Conservation (phyloP, 179 eudicot genomes). For the Spinacia oleracea region DNA sequence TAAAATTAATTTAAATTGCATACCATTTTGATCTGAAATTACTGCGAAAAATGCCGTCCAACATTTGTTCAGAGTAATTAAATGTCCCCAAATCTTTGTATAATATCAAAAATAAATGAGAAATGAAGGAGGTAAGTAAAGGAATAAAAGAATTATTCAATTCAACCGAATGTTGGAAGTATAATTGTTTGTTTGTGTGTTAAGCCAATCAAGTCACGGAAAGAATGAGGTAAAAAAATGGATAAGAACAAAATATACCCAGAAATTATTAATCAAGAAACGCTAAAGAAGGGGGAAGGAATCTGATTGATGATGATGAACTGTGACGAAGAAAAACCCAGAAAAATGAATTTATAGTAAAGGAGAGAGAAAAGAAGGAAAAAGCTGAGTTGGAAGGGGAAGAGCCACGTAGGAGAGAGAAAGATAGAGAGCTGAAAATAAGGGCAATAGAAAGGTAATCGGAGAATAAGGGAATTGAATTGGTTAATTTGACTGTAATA, state of each 20-base stretch:
- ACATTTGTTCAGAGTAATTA: slow-evolving; percentile 28
- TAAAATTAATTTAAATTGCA: background rate
- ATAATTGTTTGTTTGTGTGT: background rate
- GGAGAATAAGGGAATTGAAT: slow-evolving; percentile 10
- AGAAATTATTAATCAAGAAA: background rate
- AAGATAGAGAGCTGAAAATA: too few species aligned
- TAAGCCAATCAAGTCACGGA: slow-evolving; percentile 29
- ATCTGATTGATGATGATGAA: slow-evolving; percentile 9
- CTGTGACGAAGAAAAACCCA: background rate
- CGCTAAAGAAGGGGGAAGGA: slow-evolving; percentile 13
- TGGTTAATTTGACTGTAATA: background rate
- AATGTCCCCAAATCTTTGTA: background rate
- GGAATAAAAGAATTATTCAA: too few species aligned
- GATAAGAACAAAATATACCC: background rate
- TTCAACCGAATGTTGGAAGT: slow-evolving; percentile 11
- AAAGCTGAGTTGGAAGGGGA: slow-evolving; percentile 3
- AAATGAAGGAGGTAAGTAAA: background rate
- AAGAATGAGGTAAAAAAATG: slow-evolving; percentile 27
- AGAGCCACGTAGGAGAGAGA: slow-evolving; percentile 29
- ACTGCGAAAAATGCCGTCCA: slow-evolving; percentile 40
- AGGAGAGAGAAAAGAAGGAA: background rate
- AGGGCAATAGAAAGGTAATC: slow-evolving; percentile 3
- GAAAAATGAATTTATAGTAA: background rate
- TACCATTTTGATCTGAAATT: slow-evolving; percentile 47
- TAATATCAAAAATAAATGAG: background rate